A percentile compares a stretch with the other conserved stretches of the same genome.
Evolutionary conservation across 2,329 filamentous ascomycete genomes (phyloP).

Genomic region (Cephalotrichum gorgonifer): DNA sequence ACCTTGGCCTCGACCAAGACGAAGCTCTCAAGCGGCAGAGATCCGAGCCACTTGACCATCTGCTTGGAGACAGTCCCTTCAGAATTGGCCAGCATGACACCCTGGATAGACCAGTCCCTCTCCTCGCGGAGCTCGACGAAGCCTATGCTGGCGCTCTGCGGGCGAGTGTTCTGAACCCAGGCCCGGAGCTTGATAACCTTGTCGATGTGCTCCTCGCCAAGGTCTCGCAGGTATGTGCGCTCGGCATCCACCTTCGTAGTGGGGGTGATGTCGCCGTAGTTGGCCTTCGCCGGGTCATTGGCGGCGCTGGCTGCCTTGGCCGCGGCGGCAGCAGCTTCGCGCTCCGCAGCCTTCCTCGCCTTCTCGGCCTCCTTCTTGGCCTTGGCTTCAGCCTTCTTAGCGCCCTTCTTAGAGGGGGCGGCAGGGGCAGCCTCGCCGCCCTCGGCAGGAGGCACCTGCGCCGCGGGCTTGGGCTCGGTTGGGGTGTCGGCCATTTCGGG

Average conservation of each 20-base stretch:
- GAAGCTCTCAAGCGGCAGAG: slow-evolving; percentile 68
- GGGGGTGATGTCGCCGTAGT: slow-evolving; percentile 64
- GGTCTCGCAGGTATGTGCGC: slow-evolving; percentile 48
- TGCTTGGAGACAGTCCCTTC: slow-evolving; percentile 63
- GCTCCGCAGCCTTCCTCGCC: slow-evolving; percentile 60
- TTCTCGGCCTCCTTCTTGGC: slow-evolving; percentile 83
- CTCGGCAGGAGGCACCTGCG: neutral
- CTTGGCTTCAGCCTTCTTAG: slow-evolving; percentile 78
- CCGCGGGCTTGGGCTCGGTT: slow-evolving; percentile 2
- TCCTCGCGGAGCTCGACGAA: slow-evolving; percentile 80
- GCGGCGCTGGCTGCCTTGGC: slow-evolving; percentile 56
- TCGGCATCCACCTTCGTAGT: slow-evolving; percentile 47
- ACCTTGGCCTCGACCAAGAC: slow-evolving; percentile 73
- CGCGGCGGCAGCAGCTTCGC: slow-evolving; percentile 62
- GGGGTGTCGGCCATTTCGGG: slow-evolving; percentile 23
- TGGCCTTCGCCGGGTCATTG: slow-evolving; percentile 60
- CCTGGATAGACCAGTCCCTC: slow-evolving; percentile 69
- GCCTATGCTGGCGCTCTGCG: slow-evolving; percentile 83
- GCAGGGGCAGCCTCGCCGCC: slow-evolving; percentile 9
- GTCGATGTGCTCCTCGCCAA: slow-evolving; percentile 56
- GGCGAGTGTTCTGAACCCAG: slow-evolving; percentile 77
- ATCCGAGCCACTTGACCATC: slow-evolving; percentile 89
- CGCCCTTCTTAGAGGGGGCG: slow-evolving; percentile 61
- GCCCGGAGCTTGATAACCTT: slow-evolving; percentile 67
- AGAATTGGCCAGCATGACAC: slow-evolving; percentile 65